Base-by-base conservation (phyloP, 2,329 filamentous ascomycete species). In the Spiromastix sp. region DNA sequence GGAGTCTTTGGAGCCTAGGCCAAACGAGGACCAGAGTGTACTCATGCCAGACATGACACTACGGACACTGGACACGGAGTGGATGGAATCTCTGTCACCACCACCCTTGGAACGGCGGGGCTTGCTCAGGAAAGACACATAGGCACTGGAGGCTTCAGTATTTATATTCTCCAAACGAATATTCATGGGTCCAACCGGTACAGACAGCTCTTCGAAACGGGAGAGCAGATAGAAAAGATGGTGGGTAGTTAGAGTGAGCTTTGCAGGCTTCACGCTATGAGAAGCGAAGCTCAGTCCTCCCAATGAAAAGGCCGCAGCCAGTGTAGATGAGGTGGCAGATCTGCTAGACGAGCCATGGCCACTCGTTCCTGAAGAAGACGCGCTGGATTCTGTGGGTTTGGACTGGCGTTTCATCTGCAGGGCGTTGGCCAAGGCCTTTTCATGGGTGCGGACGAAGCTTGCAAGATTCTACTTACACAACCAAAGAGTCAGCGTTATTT, bases 1-100 rank as follows among this genome's bases (percentile, higher is more conserved):
- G 27, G 82, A 79, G 50, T 85, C 85, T 59, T 80, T 82, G 29
- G 83, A 79, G 41, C 79, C 79, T 18, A 95, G 74, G 16, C 87
- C 83, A 46, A 96, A 79, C 50, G 80, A 86, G 15, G 85, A 81
- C 89, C 87, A 96, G 30, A 96, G 66, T 10, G 84, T 79, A 39
- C 86, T 91, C 82, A 98, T 93, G 59, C 84, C 85, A 18, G 91
- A 93, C 83, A 96, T 89, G 52, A 94, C 87, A 59, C 89, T 96
- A 56, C 89, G 80, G 47, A 98, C 85, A 63, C 91, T 96, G 16
- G 89, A 94, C 27, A 95, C 86, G 5, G 91, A 96, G 52, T 87
- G 86, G 46, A 96, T 85, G 1, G 91, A 96, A 49, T 85, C 85
- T 37, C 81, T 79, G 61, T 96, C 89, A 31, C 78, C 78, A n/a